Percentiles rank a stretch among this genome's conserved stretches.
Evolutionary conservation across 1,284 basidiomycete genomes (phyloP).

Genomic region (Trichosporon sp.): DNA sequence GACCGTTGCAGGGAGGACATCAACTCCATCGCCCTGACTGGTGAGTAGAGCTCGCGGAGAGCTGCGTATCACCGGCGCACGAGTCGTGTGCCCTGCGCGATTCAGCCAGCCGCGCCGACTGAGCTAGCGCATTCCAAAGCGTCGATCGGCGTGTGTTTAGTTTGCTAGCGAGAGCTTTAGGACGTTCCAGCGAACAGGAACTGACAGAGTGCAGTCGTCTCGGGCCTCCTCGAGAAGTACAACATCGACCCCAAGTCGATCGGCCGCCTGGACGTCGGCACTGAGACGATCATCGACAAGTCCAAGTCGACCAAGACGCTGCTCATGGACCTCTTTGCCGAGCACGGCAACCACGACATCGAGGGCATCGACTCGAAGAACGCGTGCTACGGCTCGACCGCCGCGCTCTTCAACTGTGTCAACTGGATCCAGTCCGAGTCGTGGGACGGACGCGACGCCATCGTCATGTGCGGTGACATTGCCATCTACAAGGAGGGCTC

Average conservation of each 20-base stretch:
- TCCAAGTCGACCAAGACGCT: slow-evolving; percentile 98
- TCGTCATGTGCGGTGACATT: slow-evolving; percentile 96
- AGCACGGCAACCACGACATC: slow-evolving; percentile 84
- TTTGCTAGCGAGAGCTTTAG: not conserved
- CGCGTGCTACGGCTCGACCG: slow-evolving; percentile 97
- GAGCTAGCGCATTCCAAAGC: not conserved
- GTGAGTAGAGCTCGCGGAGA: slow-evolving; percentile 50
- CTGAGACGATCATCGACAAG: slow-evolving; percentile 99
- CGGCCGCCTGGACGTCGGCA: slow-evolving; percentile 95
- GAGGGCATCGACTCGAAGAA: slow-evolving; percentile 99
- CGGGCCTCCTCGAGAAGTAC: slow-evolving; percentile 86
- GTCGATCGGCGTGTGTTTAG: not conserved
- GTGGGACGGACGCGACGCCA: slow-evolving; percentile 98
- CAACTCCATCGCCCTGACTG: slow-evolving; percentile 93
- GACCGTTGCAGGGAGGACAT: slow-evolving; percentile 70
- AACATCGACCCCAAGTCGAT: slow-evolving; percentile 94
- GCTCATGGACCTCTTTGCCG: slow-evolving; percentile 94
- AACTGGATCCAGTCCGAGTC: slow-evolving; percentile 95
- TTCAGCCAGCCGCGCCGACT: not conserved
- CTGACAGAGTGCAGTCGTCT: slow-evolving; percentile 60
- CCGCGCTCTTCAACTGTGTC: slow-evolving; percentile 93
- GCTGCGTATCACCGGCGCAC: not conserved
- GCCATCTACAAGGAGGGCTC: slow-evolving; percentile 96
- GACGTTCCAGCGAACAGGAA: not conserved
- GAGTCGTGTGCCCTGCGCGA: not conserved